phyloP scores from a whole-genome alignment of 2,329 filamentous ascomycete species.

The Colletotrichum lupini region DNA sequence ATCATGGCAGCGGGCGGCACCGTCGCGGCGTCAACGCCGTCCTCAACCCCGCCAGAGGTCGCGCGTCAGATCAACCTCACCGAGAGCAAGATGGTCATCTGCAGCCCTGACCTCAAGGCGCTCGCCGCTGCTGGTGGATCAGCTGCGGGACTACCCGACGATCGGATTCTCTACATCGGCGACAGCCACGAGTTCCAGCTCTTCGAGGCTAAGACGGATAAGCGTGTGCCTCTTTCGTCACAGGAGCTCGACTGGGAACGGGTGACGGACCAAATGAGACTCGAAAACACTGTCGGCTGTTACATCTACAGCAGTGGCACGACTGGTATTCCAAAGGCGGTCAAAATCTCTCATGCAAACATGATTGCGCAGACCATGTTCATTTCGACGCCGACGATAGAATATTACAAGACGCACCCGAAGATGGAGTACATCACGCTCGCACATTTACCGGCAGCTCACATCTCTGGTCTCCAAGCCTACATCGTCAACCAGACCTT shows the following conservation, averaged over 20 bases:
- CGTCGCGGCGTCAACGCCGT: constrained; percentile 65
- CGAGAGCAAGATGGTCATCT: constrained; percentile 52
- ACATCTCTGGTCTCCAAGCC: constrained; percentile 58
- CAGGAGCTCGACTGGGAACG: constrained; percentile 61
- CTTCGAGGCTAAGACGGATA: constrained; percentile 43
- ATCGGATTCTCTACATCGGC: constrained; percentile 40
- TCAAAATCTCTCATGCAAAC: constrained; percentile 57
- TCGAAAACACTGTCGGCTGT: constrained; percentile 55
- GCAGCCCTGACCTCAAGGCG: constrained; percentile 58
- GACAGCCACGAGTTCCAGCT: constrained; percentile 38
- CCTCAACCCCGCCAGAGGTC: constrained; percentile 62
- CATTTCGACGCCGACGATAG: constrained; percentile 42
- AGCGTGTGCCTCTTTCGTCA: constrained; percentile 46
- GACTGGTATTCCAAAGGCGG: constrained; percentile 60
- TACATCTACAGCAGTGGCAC: constrained; percentile 61
- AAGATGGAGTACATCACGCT: constrained; percentile 47
- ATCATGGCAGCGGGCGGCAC: constrained; percentile 69
- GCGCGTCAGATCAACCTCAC: constrained; percentile 56
- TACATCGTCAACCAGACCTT: constrained; percentile 55
- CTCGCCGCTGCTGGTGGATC: constrained; percentile 61
- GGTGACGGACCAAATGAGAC: constrained; percentile 59
- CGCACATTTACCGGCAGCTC: constrained; percentile 57
- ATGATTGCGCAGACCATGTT: constrained; percentile 51
- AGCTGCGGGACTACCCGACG: constrained; percentile 54
- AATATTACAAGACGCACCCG: constrained; percentile 42